Conservation (phyloP, 768 basidiomycete species). For the Tricholomella constricta region DNA sequence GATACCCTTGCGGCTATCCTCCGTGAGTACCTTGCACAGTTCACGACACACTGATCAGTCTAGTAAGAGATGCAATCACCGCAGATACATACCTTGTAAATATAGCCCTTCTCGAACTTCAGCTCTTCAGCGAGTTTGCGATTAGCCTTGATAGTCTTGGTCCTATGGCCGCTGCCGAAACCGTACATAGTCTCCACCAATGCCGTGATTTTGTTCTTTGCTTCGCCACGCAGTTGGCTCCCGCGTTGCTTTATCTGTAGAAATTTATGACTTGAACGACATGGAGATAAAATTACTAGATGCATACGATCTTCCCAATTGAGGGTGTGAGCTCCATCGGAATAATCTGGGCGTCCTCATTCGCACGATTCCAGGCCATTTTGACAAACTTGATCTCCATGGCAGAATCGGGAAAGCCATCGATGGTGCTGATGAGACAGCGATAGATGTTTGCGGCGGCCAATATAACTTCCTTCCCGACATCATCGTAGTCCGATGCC, state of each 20-base stretch:
- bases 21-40: background rate
- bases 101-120: constrained; percentile 17
- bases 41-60: no score
- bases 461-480: constrained; percentile 20
- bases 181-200: constrained; percentile 21
- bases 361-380: constrained; percentile 15
- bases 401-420: constrained; percentile 22
- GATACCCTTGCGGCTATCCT: constrained; percentile 13
- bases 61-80: no score
- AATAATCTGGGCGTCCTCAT: constrained; percentile 9
- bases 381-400: constrained; percentile 11
- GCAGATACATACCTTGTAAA: constrained; percentile 21
- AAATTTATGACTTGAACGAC: background rate
- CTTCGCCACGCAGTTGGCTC: constrained; percentile 22
- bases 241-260: constrained; percentile 17
- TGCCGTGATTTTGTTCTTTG: constrained; percentile 17
- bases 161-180: constrained; percentile 21
- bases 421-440: constrained; percentile 17
- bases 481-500: constrained; percentile 17
- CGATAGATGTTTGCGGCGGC: constrained; percentile 17
- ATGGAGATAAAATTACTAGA: background rate
- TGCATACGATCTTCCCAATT: constrained; percentile 20
- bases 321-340: constrained; percentile 7
- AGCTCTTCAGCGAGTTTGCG: constrained; percentile 20
- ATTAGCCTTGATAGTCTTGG: constrained; percentile 17